Evolutionary conservation across 805 yeast species (phyloP), one percentile per base, ranked within the genome.

Genomic region (Tetrapisispora taiwanensis): DNA sequence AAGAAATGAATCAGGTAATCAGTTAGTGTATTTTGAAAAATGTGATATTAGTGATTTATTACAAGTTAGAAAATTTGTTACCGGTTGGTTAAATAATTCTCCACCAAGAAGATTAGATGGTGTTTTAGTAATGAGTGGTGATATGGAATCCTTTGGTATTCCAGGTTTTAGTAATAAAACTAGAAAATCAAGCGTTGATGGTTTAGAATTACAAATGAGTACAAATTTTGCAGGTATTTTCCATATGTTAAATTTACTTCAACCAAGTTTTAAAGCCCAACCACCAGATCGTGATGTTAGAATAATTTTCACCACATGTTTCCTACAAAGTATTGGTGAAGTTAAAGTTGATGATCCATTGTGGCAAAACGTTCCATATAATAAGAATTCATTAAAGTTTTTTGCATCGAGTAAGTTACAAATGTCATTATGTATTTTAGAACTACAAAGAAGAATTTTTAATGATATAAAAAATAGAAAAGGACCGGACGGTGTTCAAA

Each of bases 211-310:
- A 34, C 97, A 92, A 59, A 74, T 83, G 48, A 95, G 87, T 2
- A 72, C 82, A 30, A 92, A 90, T 63, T 92, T 83, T 58, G 73
- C 81, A 31, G 84, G 83, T 7, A 89, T 87, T 54, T 85, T 67
- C 63, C 97, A 89, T 62, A 68, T 92, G 22, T 69, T 92, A 45
- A 83, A 85, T 2, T 66, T 92, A 26, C 60, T 92, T 43, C 75
- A 79, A n/a, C 97, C 97, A 0, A 75, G 92, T 9, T 69, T 92
- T 43, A 78, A 84, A 50, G 81, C 79, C 1, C 99, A 92, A 66
- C 94, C 97, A 2, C 86, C 95, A 0, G 97, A 89, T 63, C 73
- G 99, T 51, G 97, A 89, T 56, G 95, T 92, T 2, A 70, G 97
- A 37, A 76, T 92, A 5, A 60, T 92, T 3, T 52, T 87, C n/a